Percentiles rank a stretch among this genome's conserved stretches.
These are phyloP conservation scores for Aspergillus pseudonomiae DNA, from an alignment of 2,329 filamentous ascomycete species.

Conservation along the genomic window DNA sequence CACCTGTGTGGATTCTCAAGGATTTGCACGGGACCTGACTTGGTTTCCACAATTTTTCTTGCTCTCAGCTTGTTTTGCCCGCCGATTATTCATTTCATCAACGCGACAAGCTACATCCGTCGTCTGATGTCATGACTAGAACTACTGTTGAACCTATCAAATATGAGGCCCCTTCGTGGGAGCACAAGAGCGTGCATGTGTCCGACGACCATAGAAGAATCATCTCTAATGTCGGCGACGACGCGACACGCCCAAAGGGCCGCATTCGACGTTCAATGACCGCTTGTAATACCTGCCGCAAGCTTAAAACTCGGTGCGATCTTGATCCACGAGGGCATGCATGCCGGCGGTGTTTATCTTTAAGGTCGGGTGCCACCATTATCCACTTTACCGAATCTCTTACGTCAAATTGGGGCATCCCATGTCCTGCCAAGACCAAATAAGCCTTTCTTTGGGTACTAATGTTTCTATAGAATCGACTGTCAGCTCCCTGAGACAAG, in stretches of 20 bases:
- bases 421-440: constrained; percentile 4
- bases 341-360: constrained; percentile 40
- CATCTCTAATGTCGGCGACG: constrained; percentile 27
- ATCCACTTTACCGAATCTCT: not conserved
- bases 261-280: constrained; percentile 42
- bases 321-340: constrained; percentile 39
- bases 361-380: constrained; percentile 28
- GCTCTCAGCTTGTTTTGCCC: not conserved
- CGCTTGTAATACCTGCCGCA: constrained; percentile 41
- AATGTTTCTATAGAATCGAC: constrained; percentile 30
- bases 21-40: constrained; percentile 13
- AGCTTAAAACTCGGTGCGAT: constrained; percentile 42
- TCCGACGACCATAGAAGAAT: constrained; percentile 28
- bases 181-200: constrained; percentile 28
- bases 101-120: constrained; percentile 6
- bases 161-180: constrained; percentile 30
- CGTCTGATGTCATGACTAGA: constrained; percentile 29
- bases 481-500: constrained; percentile 39
- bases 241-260: constrained; percentile 31
- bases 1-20: constrained; percentile 11
- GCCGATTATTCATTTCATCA: not conserved
- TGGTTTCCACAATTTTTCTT: constrained; percentile 6
- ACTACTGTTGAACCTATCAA: constrained; percentile 24
- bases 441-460: not conserved
- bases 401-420: not conserved